Evolutionary conservation across 768 basidiomycete species (phyloP).

Genomic region (Fomitopsis pulvina): DNA sequence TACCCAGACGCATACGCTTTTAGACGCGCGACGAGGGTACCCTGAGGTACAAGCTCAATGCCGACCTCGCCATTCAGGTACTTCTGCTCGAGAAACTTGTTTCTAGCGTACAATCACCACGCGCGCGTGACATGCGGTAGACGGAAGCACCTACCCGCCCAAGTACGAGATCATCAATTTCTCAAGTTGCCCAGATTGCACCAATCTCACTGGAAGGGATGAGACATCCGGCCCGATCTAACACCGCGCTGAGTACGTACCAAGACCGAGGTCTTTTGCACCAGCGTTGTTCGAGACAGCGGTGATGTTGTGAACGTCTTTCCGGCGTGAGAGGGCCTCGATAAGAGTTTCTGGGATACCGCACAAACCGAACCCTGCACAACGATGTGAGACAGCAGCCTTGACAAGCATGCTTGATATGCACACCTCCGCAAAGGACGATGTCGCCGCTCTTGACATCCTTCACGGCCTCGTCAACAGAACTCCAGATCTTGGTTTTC

Average conservation of each 20-base stretch:
- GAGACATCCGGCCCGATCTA: neutral
- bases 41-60: slow-evolving; percentile 85
- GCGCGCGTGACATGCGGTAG: neutral
- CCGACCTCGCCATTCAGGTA: slow-evolving; percentile 77
- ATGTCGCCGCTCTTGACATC: slow-evolving; percentile 76
- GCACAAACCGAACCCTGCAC: slow-evolving; percentile 75
- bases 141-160: slow-evolving; percentile 51
- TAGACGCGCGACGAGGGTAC: slow-evolving; percentile 82
- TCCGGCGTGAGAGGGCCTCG: slow-evolving; percentile 63
- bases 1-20: slow-evolving; percentile 88
- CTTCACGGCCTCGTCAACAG: slow-evolving; percentile 73
- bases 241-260: slow-evolving; percentile 27
- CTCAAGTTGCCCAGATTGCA: slow-evolving; percentile 65
- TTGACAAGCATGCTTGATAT: neutral
- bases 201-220: slow-evolving; percentile 47
- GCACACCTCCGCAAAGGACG: slow-evolving; percentile 73
- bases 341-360: slow-evolving; percentile 89
- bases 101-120: slow-evolving; percentile 34
- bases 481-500: slow-evolving; percentile 62
- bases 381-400: neutral
- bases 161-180: slow-evolving; percentile 86
- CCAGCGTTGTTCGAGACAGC: slow-evolving; percentile 88
- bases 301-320: slow-evolving; percentile 62
- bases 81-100: slow-evolving; percentile 74
- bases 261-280: slow-evolving; percentile 57